phyloP scores from a whole-genome alignment of 495 filamentous ascomycete species.

The Thozetella sp. region DNA sequence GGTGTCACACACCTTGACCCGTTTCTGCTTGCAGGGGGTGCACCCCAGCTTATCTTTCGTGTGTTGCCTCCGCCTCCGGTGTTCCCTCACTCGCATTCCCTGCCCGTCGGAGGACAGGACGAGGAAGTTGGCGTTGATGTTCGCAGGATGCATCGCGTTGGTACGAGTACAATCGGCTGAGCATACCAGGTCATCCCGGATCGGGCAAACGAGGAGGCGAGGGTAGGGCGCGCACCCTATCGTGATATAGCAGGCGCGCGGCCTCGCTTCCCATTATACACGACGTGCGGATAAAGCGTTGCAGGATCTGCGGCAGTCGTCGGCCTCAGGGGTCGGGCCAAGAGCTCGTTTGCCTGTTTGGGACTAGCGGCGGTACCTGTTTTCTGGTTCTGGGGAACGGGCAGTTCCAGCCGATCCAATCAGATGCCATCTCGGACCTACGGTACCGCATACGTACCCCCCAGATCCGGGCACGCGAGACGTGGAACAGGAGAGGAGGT shows the following conservation, averaged over 20 bases:
- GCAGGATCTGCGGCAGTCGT: background rate
- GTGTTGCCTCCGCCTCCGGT: conserved; percentile 4
- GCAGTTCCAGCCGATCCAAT: too few species aligned
- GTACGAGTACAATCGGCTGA: background rate
- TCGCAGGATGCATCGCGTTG: background rate
- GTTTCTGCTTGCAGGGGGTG: background rate
- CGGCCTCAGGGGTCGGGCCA: background rate
- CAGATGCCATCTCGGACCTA: too few species aligned
- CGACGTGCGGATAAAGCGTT: background rate
- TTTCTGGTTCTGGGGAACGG: background rate
- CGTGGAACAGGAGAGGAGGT: too few species aligned
- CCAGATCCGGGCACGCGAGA: too few species aligned
- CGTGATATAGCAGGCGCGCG: background rate
- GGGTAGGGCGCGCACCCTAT: background rate
- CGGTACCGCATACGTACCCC: too few species aligned
- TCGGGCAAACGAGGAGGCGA: background rate
- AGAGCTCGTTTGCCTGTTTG: conserved; percentile 2
- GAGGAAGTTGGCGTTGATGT: background rate
- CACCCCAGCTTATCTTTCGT: conserved; percentile 4
- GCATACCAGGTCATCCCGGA: background rate
- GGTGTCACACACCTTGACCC: conserved; percentile 1
- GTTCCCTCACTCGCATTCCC: conserved; percentile 1
- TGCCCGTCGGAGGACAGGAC: conserved; percentile 3
- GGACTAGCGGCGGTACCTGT: conserved; percentile 1
- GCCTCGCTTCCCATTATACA: background rate